These are phyloP conservation scores for Zostera marina DNA, from an alignment of 116 monocot species.

Conservation along the genomic window DNA sequence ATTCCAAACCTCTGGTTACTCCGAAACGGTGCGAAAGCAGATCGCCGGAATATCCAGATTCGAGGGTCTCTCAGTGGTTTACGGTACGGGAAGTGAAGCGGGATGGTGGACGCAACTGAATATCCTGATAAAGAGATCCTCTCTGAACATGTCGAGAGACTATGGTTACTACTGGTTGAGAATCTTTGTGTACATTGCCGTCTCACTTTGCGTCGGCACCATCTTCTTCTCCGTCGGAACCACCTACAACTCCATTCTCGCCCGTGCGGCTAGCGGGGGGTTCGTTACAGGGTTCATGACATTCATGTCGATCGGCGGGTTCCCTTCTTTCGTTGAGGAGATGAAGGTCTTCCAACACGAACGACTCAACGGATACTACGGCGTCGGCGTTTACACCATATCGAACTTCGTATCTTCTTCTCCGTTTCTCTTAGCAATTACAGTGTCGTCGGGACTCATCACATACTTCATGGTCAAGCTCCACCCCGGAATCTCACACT, in stretches of 20 bases:
- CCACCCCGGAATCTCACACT: conserved; percentile 38
- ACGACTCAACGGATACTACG: conserved; percentile 73
- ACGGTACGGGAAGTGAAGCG: conserved; percentile 57
- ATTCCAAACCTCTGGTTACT: conserved; percentile 46
- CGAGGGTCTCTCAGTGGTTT: conserved; percentile 28
- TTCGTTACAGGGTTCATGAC: conserved; percentile 21
- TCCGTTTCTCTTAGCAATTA: conserved; percentile 54
- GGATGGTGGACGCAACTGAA: conserved; percentile 58
- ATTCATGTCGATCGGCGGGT: conserved; percentile 21
- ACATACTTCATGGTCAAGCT: conserved; percentile 59
- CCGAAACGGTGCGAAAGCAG: conserved; percentile 10
- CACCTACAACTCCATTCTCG: conserved; percentile 66
- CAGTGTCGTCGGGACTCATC: conserved; percentile 30
- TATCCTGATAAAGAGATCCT: conserved; percentile 63
- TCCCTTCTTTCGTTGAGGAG: conserved; percentile 23
- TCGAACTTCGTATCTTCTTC: conserved; percentile 75
- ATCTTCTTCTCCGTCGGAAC: conserved; percentile 73
- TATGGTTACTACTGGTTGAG: conserved; percentile 92
- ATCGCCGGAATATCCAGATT: conserved; percentile 51
- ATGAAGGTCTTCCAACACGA: conserved; percentile 73
- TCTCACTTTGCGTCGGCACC: conserved; percentile 75
- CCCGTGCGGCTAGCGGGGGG: conserved; percentile 21
- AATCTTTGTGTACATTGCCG: conserved; percentile 57
- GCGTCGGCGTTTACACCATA: conserved; percentile 62
- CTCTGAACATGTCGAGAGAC: conserved; percentile 87